These are phyloP conservation scores for Phlebiopsis flavidoalba DNA, from an alignment of 768 basidiomycete species.

Conservation along the genomic window DNA sequence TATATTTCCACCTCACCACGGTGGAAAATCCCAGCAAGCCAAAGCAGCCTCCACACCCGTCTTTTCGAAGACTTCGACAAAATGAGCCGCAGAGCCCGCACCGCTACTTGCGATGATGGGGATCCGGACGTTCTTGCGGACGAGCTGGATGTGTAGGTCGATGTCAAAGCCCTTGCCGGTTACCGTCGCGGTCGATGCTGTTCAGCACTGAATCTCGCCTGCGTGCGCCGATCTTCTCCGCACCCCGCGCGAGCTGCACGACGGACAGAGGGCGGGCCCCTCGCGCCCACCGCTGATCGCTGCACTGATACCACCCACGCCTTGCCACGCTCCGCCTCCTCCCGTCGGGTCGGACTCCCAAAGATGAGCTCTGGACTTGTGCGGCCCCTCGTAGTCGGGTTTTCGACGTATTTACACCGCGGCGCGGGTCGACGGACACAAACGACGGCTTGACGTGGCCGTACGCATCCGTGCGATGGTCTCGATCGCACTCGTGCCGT, in stretches of 20 bases:
- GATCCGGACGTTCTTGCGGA: slow-evolving; percentile 73
- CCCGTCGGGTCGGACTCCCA: slow-evolving; percentile 36
- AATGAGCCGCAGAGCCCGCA: slow-evolving; percentile 79
- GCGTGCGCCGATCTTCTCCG: slow-evolving; percentile 88
- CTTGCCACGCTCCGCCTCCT: slow-evolving; percentile 57
- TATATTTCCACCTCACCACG: slow-evolving; percentile 83
- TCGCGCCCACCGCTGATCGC: slow-evolving; percentile 82
- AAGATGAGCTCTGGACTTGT: slow-evolving; percentile 56
- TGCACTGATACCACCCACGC: slow-evolving; percentile 99
- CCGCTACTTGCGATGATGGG: slow-evolving; percentile 96
- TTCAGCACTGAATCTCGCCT: slow-evolving; percentile 78
- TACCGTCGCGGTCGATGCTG: slow-evolving; percentile 95
- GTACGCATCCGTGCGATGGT: slow-evolving; percentile 84
- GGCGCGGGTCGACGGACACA: slow-evolving; percentile 90
- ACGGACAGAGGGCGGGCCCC: slow-evolving; percentile 80
- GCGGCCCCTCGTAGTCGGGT: slow-evolving; percentile 61
- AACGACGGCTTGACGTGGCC: slow-evolving; percentile 98
- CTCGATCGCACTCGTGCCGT: slow-evolving; percentile 86
- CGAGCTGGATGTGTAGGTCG: slow-evolving; percentile 68
- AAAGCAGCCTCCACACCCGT: slow-evolving; percentile 87
- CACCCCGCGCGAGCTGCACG: slow-evolving; percentile 86
- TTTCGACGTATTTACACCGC: slow-evolving; percentile 85
- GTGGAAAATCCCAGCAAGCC: slow-evolving; percentile 97
- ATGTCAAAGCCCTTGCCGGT: slow-evolving; percentile 82
- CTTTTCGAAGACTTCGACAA: slow-evolving; percentile 77